phyloP scores from a whole-genome alignment of 805 yeast species.

The Priceomyces fermenticarens region DNA sequence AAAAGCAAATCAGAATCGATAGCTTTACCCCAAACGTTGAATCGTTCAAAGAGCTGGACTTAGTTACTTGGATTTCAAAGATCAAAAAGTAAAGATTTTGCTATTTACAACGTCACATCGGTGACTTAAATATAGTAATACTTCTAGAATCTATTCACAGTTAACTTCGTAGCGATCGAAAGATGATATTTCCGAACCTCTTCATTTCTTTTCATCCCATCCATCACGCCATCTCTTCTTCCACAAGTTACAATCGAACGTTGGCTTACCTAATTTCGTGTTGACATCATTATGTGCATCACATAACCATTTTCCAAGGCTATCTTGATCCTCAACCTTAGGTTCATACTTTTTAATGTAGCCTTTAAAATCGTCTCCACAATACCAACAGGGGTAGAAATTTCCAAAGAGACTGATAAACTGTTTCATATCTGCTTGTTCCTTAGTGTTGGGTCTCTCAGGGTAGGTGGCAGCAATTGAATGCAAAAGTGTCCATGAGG shows the following conservation, averaged over 20 bases:
- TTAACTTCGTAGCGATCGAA: neutral
- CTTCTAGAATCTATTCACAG: neutral
- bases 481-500: conserved; percentile 92
- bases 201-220: conserved; percentile 50
- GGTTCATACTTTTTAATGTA: conserved; percentile 58
- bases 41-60: conserved; percentile 24
- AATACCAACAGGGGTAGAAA: conserved; percentile 90
- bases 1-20: conserved; percentile 57
- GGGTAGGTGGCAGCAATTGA: conserved; percentile 90
- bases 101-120: neutral
- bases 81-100: conserved; percentile 3
- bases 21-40: conserved; percentile 20
- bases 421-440: conserved; percentile 69
- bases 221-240: conserved; percentile 93
- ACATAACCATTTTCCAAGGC: conserved; percentile 87
- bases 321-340: conserved; percentile 63
- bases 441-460: conserved; percentile 51
- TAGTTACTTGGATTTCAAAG: conserved; percentile 24
- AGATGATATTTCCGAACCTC: no score
- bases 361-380: conserved; percentile 78
- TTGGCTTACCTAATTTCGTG: conserved; percentile 76
- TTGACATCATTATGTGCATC: conserved; percentile 96
- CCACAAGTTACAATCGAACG: conserved; percentile 88
- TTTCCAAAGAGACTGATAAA: conserved; percentile 71
- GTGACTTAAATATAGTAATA: no score